Evolutionary conservation across 73 alveolate genomes (phyloP), one percentile per base, ranked within the genome.

Genomic region (Paramecium biaurelia): DNA sequence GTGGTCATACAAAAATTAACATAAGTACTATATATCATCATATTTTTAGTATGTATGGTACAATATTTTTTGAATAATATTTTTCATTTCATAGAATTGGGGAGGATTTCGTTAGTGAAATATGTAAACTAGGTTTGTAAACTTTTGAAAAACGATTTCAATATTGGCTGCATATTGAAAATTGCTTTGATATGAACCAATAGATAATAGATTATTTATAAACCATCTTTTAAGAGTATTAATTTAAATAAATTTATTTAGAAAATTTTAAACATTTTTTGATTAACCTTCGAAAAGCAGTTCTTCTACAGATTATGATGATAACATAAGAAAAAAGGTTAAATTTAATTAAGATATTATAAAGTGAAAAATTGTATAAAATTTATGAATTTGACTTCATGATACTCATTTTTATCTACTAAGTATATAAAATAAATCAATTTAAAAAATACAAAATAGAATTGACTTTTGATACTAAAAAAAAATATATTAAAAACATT

Each of bases 1-100:
- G 2, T 79, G 90, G 90, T 79, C 90, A 42, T 79, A 79, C 76
- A 38, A 79, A 79, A 79, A 79, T 20, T 15, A 41, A 10, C 43
- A 42, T 34, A 79, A 79, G 90, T 79, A 79, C 8, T 18, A n/a
- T 1, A 0, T 7, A 23, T 1, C 7, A 24, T 12, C 20, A 2
- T 10, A 24, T 53, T 53, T 23, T 72, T 72, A 79, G 90, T 12
- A 42, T 38, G 6, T 79, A 79, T 79, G 90, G 90, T 2, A 79
- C 76, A 23, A 79, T 79, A 42, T 79, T 43, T 79, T 79, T 79
- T 41, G 90, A 79, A 47, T 41, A 79, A 79, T 23, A 42, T 30
- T 79, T 30, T n/a, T 79, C 90, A 2, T 20, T 2, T 10, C 8
- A 42, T 11, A 14, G 1, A 45, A 57, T 79, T 20, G 90, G 90